Base-by-base conservation (phyloP, 116 monocot species). In the Zostera marina region DNA sequence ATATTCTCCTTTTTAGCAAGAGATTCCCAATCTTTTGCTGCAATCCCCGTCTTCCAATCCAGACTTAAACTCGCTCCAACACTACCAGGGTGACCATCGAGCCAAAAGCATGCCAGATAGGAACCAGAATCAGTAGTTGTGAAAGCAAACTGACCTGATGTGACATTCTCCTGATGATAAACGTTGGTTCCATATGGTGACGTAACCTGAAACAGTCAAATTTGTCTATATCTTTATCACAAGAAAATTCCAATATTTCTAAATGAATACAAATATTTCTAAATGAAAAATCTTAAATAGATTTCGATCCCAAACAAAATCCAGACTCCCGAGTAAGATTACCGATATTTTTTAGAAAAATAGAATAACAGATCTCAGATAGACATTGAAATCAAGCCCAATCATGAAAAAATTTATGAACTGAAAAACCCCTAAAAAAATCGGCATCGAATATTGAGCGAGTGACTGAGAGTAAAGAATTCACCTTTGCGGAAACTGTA, bases 71-170 rank as follows among this genome's bases (percentile, higher is more conserved):
- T 73, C 22, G 68, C 65, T 9, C 58, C 75, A 9, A 45, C 24
- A 59, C 56, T 62, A 49, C 66, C 54, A 15, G 60, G 52, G 43
- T 60, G 53, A 3, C 39, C 41, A 43, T 63, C 63, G 7, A 78
- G 24, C 86, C 81, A 86, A 75, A 86, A 86, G 55, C 86, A 86
- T 41, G 78, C 86, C 32, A 81, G 58, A 52, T 86, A 81, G 55
- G 75, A 77, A 8, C 86, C 86, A 38, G 85, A 52, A 52, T 81
- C 85, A 8, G 70, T 57, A 24, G 78, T 75, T 21, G 85, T 81
- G 58, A 86, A 86, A 57, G 81, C 73, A 68, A 86, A 86, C 40
- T 81, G 81, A 9, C 78, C 85, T 13, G 58, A 14, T n/a, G 74
- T 86, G 46, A 67, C 61, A 61, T 81, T 81, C 67, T 76, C 81